Conservation (phyloP, 768 basidiomycete genomes). For the Tricholoma matsutake region DNA sequence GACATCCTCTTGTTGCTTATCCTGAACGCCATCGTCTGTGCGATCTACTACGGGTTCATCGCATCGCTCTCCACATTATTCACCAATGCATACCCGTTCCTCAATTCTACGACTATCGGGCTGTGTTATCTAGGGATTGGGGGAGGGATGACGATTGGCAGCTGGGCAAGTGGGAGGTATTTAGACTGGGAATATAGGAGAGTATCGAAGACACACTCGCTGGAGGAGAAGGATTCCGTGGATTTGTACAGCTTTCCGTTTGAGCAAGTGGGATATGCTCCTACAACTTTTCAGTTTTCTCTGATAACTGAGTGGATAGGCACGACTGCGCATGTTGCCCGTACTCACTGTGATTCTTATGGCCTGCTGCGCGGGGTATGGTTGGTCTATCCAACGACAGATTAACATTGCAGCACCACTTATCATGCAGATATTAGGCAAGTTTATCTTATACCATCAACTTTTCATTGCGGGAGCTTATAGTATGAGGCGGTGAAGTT, state of each 20-base stretch:
- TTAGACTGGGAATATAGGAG: slow-evolving; percentile 62
- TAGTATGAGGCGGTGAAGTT: slow-evolving; percentile 34
- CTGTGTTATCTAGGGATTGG: slow-evolving; percentile 78
- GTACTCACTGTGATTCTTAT: slow-evolving; percentile 36
- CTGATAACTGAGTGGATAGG: slow-evolving; percentile 20
- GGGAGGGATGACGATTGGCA: slow-evolving; percentile 64
- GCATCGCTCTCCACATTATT: slow-evolving; percentile 64
- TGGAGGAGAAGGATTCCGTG: slow-evolving; percentile 22
- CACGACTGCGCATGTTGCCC: slow-evolving; percentile 49
- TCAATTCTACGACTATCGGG: slow-evolving; percentile 65
- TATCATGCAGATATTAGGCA: slow-evolving; percentile 42
- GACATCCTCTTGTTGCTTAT: slow-evolving; percentile 55
- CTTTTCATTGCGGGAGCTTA: neutral
- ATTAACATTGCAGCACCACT: slow-evolving; percentile 53
- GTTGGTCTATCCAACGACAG: slow-evolving; percentile 53
- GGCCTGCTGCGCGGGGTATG: slow-evolving; percentile 48
- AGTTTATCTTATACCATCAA: neutral
- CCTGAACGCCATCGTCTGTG: slow-evolving; percentile 49
- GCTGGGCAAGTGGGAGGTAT: slow-evolving; percentile 54
- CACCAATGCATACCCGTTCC: slow-evolving; percentile 50
- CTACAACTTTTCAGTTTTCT: neutral
- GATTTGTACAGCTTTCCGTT: slow-evolving; percentile 49
- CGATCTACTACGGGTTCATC: slow-evolving; percentile 58
- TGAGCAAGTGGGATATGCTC: slow-evolving; percentile 36
- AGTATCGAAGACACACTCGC: slow-evolving; percentile 29